Evolutionary conservation across 2,329 filamentous ascomycete genomes (phyloP).

Genomic region (Penicillium polonicum): DNA sequence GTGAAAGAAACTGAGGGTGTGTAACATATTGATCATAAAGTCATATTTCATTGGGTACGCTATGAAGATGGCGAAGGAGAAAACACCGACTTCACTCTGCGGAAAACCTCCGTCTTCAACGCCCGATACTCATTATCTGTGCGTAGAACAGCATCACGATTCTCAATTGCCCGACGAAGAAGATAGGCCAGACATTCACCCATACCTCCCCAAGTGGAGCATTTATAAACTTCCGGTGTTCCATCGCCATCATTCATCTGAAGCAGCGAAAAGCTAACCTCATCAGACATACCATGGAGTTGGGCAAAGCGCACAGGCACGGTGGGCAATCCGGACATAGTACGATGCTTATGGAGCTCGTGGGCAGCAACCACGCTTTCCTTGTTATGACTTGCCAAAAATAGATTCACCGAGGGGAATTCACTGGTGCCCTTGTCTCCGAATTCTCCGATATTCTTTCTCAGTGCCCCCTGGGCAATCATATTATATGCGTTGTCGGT

Average conservation of each 20-base stretch:
- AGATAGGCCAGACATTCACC: slow-evolving; percentile 79
- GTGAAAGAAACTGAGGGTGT: not conserved
- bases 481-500: slow-evolving; percentile 72
- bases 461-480: slow-evolving; percentile 66
- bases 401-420: slow-evolving; percentile 62
- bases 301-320: slow-evolving; percentile 57
- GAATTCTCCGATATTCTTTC: slow-evolving; percentile 41
- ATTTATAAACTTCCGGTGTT: slow-evolving; percentile 53
- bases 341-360: slow-evolving; percentile 49
- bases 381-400: slow-evolving; percentile 82
- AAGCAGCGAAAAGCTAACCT: slow-evolving; percentile 56
- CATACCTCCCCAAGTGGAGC: slow-evolving; percentile 57
- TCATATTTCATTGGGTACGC: not conserved
- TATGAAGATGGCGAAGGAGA: slow-evolving; percentile 8
- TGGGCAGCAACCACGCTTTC: slow-evolving; percentile 62
- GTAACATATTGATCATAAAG: not conserved
- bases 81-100: slow-evolving; percentile 14
- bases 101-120: slow-evolving; percentile 25
- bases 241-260: slow-evolving; percentile 38
- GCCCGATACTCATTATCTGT: slow-evolving; percentile 47
- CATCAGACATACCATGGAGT: slow-evolving; percentile 61
- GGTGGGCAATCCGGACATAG: slow-evolving; percentile 39
- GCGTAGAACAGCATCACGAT: slow-evolving; percentile 57
- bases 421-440: slow-evolving; percentile 13
- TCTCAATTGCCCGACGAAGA: slow-evolving; percentile 57